phyloP scores from a whole-genome alignment of 2,329 filamentous ascomycete genomes.

The Botrytis elliptica region DNA sequence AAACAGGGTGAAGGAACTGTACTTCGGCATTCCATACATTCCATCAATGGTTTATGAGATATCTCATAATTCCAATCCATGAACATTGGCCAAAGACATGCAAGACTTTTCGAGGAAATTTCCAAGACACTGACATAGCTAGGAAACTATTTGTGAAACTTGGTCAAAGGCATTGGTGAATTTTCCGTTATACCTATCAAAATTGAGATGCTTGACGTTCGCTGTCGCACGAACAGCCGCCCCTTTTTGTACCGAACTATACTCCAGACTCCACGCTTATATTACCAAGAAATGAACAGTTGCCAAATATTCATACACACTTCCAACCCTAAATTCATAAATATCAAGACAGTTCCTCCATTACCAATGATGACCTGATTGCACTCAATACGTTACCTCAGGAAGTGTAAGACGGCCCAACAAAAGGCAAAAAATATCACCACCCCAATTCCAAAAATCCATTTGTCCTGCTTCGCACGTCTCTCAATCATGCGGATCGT shows the following conservation, averaged over 20 bases:
- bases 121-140: too few species aligned
- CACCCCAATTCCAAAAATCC: slow-evolving; percentile 91
- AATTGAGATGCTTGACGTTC: too few species aligned
- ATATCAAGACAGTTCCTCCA: neutral
- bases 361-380: neutral
- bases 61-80: too few species aligned
- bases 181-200: too few species aligned
- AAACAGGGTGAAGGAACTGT: too few species aligned
- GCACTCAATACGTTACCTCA: slow-evolving; percentile 53
- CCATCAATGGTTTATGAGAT: too few species aligned
- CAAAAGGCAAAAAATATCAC: slow-evolving; percentile 87
- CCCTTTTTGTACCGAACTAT: neutral
- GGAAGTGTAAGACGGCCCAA: slow-evolving; percentile 82
- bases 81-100: too few species aligned
- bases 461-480: slow-evolving; percentile 90
- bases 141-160: too few species aligned
- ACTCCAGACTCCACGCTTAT: slow-evolving; percentile 13
- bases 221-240: neutral
- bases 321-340: neutral
- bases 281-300: neutral
- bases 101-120: too few species aligned
- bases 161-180: too few species aligned
- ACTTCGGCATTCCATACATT: too few species aligned
- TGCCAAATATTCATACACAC: neutral
- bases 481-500: slow-evolving; percentile 97